These are phyloP conservation scores for Diaporthe vaccinii DNA, from an alignment of 2,329 filamentous ascomycete species.

Conservation along the genomic window DNA sequence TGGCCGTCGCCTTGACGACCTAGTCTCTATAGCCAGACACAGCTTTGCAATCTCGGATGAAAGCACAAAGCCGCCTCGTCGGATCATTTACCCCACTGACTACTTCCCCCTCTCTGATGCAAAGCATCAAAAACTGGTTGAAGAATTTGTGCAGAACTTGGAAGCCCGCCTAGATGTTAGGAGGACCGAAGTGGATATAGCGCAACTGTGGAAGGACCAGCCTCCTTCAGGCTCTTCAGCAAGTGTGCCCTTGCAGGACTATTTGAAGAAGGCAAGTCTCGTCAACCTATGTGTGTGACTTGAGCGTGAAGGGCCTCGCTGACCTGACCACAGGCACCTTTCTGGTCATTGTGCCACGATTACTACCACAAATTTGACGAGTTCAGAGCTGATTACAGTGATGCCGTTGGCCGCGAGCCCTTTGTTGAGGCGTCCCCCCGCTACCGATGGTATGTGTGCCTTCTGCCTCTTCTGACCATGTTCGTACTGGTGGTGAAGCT, in stretches of 20 bases:
- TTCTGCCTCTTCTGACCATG: not conserved
- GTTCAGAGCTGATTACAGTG: conserved; percentile 32
- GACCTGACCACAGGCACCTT: conserved; percentile 27
- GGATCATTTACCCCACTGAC: conserved; percentile 35
- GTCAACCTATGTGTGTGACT: not conserved
- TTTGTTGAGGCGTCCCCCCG: conserved; percentile 34
- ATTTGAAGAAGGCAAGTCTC: conserved; percentile 33
- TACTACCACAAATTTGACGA: conserved; percentile 21
- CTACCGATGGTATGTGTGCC: conserved; percentile 21
- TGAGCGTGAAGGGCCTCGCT: not conserved
- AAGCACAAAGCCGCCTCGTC: not conserved
- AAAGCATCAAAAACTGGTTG: conserved; percentile 30
- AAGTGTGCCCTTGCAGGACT: conserved; percentile 20
- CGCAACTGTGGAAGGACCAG: conserved; percentile 26
- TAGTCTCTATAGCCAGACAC: conserved; percentile 27
- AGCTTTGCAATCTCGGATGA: conserved; percentile 28
- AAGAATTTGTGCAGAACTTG: conserved; percentile 33
- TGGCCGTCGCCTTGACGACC: conserved; percentile 28
- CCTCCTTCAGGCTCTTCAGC: conserved; percentile 9
- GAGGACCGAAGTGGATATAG: conserved; percentile 18
- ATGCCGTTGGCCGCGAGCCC: conserved; percentile 26
- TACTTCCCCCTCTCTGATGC: conserved; percentile 33
- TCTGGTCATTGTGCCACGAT: conserved; percentile 37
- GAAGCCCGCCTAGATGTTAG: conserved; percentile 17
- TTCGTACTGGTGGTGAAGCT: not conserved